Base-by-base conservation (phyloP, 768 basidiomycete species). In the Postia placenta region DNA sequence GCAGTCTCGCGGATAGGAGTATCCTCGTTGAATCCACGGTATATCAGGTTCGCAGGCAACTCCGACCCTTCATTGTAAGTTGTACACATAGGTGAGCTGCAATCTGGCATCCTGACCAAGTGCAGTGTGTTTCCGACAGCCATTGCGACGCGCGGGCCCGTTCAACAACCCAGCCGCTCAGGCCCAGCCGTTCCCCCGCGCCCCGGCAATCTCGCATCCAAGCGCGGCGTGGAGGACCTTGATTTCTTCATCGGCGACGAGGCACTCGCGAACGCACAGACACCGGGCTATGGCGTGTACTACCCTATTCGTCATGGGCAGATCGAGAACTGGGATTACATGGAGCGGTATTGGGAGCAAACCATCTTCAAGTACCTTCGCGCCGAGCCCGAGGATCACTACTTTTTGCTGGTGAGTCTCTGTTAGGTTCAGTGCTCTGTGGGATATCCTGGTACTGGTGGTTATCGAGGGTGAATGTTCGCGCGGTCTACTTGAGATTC, bases 211-310 rank as follows among this genome's bases (percentile, higher is more conserved):
- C 82, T 97, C 41, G 95, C 95, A 2, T 90, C 90, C 50, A 98
- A 97, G 70, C 84, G 96, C 48, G 96, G 96, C 11, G 87, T 98
- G 30, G 96, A 99, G 68, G 96, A 99, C 68, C 87, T 98, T 54
- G 95, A 99, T 73, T 99, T 98, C 78, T 96, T 88, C 76, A 99
- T 99, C 70, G 96, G 96, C 52, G 93, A 98, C 63, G 96, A 98
- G 67, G 96, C 96, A 0, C 75, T 98, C 15, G 91, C 91, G 15
- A 97, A 97, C 64, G 83, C 87, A 33, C 97, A 93, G 74, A 97
- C 95, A 0, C 87, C 87, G 0, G 87, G 87, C 2, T 99, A 98
- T 69, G 84, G 87, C 20, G 80, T 99, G 3, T 87, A 92, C 67
- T 98, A 97, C 67, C 96, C 96, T 12, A 97, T 98, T 62, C 80